Percentiles rank a stretch among this genome's conserved stretches.
Evolutionary conservation across 2,329 filamentous ascomycete species (phyloP).

Genomic region (Aspergillus luchuensis): DNA sequence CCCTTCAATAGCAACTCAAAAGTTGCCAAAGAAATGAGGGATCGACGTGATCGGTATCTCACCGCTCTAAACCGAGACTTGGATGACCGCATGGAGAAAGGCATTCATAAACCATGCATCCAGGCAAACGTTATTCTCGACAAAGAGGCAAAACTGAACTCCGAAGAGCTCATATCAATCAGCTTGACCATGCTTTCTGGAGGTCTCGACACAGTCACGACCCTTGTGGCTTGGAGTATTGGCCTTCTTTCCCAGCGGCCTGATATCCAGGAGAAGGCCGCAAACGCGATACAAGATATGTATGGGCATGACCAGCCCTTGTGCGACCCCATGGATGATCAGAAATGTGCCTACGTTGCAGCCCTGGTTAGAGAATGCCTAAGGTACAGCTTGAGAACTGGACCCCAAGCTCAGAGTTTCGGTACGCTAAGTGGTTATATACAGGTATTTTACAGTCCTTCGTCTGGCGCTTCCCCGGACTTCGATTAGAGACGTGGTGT

Average conservation of each 20-base stretch:
- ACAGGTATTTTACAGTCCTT: constrained; percentile 63
- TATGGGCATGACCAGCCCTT: constrained; percentile 57
- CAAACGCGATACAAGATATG: constrained; percentile 57
- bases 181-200: constrained; percentile 69
- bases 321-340: constrained; percentile 63
- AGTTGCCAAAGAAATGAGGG: constrained; percentile 62
- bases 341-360: constrained; percentile 64
- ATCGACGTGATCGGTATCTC: constrained; percentile 63
- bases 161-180: constrained; percentile 65
- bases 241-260: constrained; percentile 60
- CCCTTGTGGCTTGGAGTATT: constrained; percentile 66
- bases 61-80: constrained; percentile 59
- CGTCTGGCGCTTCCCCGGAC: constrained; percentile 63
- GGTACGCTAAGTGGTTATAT: not conserved
- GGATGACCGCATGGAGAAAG: constrained; percentile 62
- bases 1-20: constrained; percentile 62
- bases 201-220: constrained; percentile 68
- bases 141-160: constrained; percentile 63
- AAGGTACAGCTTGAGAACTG: constrained; percentile 38
- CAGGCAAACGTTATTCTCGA: constrained; percentile 68
- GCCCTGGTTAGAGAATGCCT: constrained; percentile 65
- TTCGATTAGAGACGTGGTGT: constrained; percentile 61
- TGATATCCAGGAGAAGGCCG: constrained; percentile 64
- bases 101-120: constrained; percentile 65
- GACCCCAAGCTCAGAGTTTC: no score